A percentile compares a stretch with the other conserved stretches of the same genome.
Conservation (phyloP, 345 rosid genomes). For the Sisymbrium altissimum region DNA sequence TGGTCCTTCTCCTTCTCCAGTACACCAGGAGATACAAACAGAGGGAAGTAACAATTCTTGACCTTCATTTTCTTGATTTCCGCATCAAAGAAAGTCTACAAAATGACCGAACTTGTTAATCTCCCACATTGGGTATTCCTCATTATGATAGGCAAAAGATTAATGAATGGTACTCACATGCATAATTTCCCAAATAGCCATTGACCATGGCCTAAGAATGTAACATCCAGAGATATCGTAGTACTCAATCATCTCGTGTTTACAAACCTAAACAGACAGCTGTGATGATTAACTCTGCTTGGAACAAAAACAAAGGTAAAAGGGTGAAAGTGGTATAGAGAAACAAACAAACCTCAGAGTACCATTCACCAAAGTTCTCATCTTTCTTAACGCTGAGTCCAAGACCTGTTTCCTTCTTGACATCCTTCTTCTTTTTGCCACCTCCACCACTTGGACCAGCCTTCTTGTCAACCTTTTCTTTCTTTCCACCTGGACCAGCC, state of each 20-base stretch:
- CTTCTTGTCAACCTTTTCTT: too few species aligned
- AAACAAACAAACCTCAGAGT: constrained; percentile 80
- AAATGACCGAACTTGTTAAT: background rate
- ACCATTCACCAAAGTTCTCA: constrained; percentile 95
- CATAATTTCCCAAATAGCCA: constrained; percentile 92
- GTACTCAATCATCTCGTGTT: constrained; percentile 91
- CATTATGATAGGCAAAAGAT: background rate
- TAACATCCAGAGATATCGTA: constrained; percentile 97
- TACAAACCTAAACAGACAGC: constrained; percentile 66
- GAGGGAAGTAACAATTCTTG: constrained; percentile 93
- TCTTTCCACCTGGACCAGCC: too few species aligned
- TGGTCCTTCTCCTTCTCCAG: constrained; percentile 93
- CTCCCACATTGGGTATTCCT: background rate
- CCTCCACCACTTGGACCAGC: too few species aligned
- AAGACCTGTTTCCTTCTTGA: constrained; percentile 88
- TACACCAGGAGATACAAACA: constrained; percentile 87
- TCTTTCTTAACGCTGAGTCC: constrained; percentile 82
- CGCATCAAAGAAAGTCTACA: constrained; percentile 80
- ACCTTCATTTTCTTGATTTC: constrained; percentile 92
- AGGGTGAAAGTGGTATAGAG: too few species aligned
- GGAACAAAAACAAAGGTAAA: background rate
- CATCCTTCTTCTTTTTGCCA: too few species aligned
- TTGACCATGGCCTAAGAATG: constrained; percentile 96
- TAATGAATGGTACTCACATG: constrained; percentile 52
- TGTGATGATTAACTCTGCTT: background rate